Conservation (phyloP, 2,329 filamentous ascomycete species). For the Sarocladium oryzae region DNA sequence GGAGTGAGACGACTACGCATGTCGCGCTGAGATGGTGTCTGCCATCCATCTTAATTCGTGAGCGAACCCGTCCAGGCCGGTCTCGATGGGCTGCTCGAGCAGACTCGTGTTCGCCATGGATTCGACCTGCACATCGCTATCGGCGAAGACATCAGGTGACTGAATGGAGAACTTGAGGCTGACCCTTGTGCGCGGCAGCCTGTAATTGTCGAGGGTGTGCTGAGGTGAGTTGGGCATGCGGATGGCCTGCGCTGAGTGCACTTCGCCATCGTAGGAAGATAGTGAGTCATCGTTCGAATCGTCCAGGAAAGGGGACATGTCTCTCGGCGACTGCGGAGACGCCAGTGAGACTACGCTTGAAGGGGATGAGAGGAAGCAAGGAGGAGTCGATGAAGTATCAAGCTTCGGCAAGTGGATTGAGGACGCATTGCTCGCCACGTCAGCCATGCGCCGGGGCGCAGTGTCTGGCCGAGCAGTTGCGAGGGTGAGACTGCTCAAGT, state of each 20-base stretch:
- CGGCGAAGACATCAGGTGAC: constrained; percentile 2
- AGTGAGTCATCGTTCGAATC: constrained; percentile 33
- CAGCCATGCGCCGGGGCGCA: not conserved
- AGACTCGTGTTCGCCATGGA: constrained; percentile 18
- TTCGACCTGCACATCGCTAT: not conserved
- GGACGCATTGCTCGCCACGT: not conserved
- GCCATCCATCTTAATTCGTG: constrained; percentile 48
- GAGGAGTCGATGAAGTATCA: constrained; percentile 19
- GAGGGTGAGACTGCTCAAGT: constrained; percentile 19
- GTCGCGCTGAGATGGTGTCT: constrained; percentile 34
- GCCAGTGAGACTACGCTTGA: constrained; percentile 19
- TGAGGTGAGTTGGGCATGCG: constrained; percentile 9
- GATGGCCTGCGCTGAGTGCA: not conserved
- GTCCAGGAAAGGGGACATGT: constrained; percentile 40
- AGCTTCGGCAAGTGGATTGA: constrained; percentile 14
- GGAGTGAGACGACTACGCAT: not conserved
- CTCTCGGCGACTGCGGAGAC: constrained; percentile 31
- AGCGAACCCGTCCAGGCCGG: constrained; percentile 33
- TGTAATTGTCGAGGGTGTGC: not conserved
- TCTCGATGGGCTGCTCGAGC: constrained; percentile 28
- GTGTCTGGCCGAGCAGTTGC: constrained; percentile 13
- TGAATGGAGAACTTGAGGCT: constrained; percentile 4
- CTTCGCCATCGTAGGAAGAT: constrained; percentile 30
- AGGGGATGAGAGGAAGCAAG: constrained; percentile 22
- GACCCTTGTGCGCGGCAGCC: not conserved